Conservation (phyloP, 1,139 yeast genomes). For the Yamadazyma conglobata region DNA sequence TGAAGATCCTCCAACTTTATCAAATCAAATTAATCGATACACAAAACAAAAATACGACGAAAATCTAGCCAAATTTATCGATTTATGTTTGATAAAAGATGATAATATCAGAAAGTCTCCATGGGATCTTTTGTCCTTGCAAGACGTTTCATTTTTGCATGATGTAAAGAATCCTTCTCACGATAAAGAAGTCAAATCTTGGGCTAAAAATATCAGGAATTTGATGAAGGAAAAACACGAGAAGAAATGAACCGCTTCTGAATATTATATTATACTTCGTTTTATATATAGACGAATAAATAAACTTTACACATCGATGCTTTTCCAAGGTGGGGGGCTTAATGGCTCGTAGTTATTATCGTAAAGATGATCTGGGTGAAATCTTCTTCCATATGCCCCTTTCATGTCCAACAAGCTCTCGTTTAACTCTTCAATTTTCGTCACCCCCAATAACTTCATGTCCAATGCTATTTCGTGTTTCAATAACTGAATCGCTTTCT, state of each 20-base stretch:
- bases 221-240: constrained; percentile 12
- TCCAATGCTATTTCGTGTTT: constrained; percentile 43
- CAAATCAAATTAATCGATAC: constrained; percentile 22
- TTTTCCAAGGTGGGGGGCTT: constrained; percentile 1
- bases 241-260: no score
- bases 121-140: constrained; percentile 44
- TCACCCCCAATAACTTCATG: constrained; percentile 46
- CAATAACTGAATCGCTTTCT: constrained; percentile 38
- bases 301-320: no score
- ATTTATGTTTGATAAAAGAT: constrained; percentile 63
- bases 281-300: no score
- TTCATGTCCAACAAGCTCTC: constrained; percentile 16
- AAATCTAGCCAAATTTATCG: constrained; percentile 60
- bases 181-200: constrained; percentile 42
- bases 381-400: constrained; percentile 3
- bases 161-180: constrained; percentile 38
- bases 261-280: no score
- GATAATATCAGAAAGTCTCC: constrained; percentile 63
- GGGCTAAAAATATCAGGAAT: constrained; percentile 49
- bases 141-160: constrained; percentile 32
- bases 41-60: constrained; percentile 29
- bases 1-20: constrained; percentile 79
- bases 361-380: constrained; percentile 28
- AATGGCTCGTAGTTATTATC: constrained; percentile 30
- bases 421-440: constrained; percentile 32